Evolutionary conservation across 805 yeast genomes (phyloP).

Genomic region (Kuraishia cidri): DNA sequence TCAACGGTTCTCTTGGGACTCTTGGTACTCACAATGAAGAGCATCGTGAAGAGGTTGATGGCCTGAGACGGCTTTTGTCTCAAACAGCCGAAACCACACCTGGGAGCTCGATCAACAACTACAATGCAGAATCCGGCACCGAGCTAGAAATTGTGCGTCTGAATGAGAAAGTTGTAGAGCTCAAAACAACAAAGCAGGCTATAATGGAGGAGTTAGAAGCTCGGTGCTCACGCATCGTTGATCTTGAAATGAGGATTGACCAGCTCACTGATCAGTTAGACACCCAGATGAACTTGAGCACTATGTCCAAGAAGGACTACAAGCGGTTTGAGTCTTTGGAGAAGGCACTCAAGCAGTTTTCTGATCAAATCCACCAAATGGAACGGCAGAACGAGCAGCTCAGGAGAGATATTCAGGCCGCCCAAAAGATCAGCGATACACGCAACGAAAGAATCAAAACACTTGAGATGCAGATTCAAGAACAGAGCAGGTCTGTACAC

Average conservation of each 20-base stretch:
- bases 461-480: conserved; percentile 37
- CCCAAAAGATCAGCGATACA: conserved; percentile 46
- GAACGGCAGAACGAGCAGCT: conserved; percentile 52
- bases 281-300: conserved; percentile 8
- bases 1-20: neutral
- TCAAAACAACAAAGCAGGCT: conserved; percentile 7
- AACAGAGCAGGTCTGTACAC: conserved; percentile 38
- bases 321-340: conserved; percentile 46
- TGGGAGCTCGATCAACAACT: conserved; percentile 2
- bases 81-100: neutral
- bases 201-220: conserved; percentile 13
- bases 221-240: conserved; percentile 19
- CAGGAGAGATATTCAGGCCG: conserved; percentile 43
- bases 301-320: conserved; percentile 21
- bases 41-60: neutral
- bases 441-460: conserved; percentile 48
- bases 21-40: too few relatives aligned
- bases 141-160: conserved; percentile 2
- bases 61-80: neutral
- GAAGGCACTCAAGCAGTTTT: conserved; percentile 45
- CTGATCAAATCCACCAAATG: conserved; percentile 50
- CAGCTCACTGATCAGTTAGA: conserved; percentile 23
- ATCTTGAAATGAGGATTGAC: conserved; percentile 33
- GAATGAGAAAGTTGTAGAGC: conserved; percentile 5
- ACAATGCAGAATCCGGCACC: too few relatives aligned